Evolutionary conservation across 2,329 filamentous ascomycete species (phyloP), one percentile per base, ranked within the genome.

Genomic region (Trichocomaceae sp.): DNA sequence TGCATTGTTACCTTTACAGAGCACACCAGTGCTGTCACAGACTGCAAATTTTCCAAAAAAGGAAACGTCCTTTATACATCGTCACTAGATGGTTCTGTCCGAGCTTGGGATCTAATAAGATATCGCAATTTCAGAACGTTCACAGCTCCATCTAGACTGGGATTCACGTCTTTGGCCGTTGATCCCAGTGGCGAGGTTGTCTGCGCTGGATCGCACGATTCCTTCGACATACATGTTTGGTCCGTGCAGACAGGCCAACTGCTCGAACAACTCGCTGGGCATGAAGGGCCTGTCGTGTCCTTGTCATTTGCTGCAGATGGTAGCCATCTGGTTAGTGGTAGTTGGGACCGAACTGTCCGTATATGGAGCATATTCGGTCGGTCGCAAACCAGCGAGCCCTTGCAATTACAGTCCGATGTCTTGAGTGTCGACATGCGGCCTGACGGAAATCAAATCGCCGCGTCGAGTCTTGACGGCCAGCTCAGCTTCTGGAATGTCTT

Each of bases 121-220:
- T 99, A 96, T 73, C 85, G 93, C 63, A 99, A 97, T 73, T 99
- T 99, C 77, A 82, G 91, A 63, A 97, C 95, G 0, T 99, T 99
- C 65, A 97, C 93, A 12, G 92, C 93, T 1, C 91, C 93, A 0
- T 91, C 89, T 31, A 81, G 92, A 54, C 76, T 97, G 23, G 95
- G 91, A 0, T 99, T 97, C 73, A 92, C 90, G 15, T 95, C 88
- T 56, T 81, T 99, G 69, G 90, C 93, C 1, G 90, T 97, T n/a
- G 95, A 99, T 62, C 91, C 93, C 0, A 96, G 90, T 60, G 93
- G 93, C 52, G 95, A 99, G 71, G 88, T 99, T 8, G 88, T 99
- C 2, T 95, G 92, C 57, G 93, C 93, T 9, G 93, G 92, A 2
- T 97, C 92, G 1, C 79, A 95, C 15, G 93, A 99, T 69, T 96